A percentile compares a stretch with the other conserved stretches of the same genome.
These are phyloP conservation scores for Amanita inopinata DNA, from an alignment of 768 basidiomycete genomes.

Conservation along the genomic window DNA sequence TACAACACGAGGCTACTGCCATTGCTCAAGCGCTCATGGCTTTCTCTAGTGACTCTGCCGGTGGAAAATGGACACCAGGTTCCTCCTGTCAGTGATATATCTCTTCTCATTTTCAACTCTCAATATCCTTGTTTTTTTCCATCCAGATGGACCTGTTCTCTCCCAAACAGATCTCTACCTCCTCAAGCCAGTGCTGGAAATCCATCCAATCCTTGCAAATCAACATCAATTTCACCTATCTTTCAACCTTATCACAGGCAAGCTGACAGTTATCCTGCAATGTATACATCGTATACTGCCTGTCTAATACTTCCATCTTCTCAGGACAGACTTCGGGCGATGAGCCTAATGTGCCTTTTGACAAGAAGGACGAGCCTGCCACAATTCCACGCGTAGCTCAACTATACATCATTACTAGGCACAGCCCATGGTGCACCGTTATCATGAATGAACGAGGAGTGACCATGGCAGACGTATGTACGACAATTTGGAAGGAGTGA, in stretches of 20 bases:
- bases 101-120: not conserved
- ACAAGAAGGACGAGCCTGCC: slow-evolving; percentile 51
- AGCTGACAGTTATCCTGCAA: slow-evolving; percentile 12
- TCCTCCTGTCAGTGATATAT: slow-evolving; percentile 6
- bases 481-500: slow-evolving; percentile 67
- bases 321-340: slow-evolving; percentile 52
- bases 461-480: slow-evolving; percentile 68
- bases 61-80: slow-evolving; percentile 9
- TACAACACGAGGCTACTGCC: not conserved
- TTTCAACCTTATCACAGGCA: slow-evolving; percentile 65
- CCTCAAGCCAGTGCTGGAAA: slow-evolving; percentile 54
- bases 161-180: slow-evolving; percentile 64
- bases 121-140: not conserved
- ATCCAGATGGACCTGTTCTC: slow-evolving; percentile 7
- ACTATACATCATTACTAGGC: slow-evolving; percentile 45
- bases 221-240: slow-evolving; percentile 47
- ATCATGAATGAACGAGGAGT: slow-evolving; percentile 66
- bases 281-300: not conserved
- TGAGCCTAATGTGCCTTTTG: slow-evolving; percentile 47
- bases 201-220: slow-evolving; percentile 65
- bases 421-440: slow-evolving; percentile 73
- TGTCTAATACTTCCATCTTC: not conserved
- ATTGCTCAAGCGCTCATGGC: not conserved
- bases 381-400: slow-evolving; percentile 57
- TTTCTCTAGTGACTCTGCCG: not conserved